Evolutionary conservation across 2,329 filamentous ascomycete genomes (phyloP).

Genomic region (Thelonectria discophora): DNA sequence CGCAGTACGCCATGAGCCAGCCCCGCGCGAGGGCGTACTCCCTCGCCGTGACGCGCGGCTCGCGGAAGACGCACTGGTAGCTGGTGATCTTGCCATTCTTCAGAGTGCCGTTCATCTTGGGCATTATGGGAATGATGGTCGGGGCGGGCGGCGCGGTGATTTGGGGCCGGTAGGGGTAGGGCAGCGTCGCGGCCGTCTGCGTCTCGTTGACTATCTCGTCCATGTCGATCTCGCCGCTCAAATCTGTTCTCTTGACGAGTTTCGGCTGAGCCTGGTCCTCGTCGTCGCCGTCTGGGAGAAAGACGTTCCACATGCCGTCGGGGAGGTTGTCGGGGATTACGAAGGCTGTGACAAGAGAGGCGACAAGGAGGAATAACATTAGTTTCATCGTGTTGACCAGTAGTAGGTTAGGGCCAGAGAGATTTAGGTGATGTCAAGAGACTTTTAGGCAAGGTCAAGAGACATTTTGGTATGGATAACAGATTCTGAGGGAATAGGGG

Average conservation of each 20-base stretch:
- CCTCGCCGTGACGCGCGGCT: neutral
- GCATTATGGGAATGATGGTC: neutral
- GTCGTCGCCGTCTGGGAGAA: conserved; percentile 2
- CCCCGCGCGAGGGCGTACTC: conserved; percentile 7
- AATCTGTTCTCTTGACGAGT: neutral
- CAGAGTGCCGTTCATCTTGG: no score
- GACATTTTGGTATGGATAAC: no score
- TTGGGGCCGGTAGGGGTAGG: neutral
- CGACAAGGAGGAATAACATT: neutral
- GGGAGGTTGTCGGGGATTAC: conserved; percentile 16
- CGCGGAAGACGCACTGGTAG: conserved; percentile 8
- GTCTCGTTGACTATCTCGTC: neutral
- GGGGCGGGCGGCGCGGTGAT: neutral
- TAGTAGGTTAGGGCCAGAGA: no score
- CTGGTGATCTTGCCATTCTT: no score
- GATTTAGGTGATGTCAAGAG: no score
- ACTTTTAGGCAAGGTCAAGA: no score
- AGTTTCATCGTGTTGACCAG: neutral
- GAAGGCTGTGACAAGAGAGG: neutral
- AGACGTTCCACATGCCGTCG: conserved; percentile 20
- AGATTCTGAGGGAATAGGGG: no score
- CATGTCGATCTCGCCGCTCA: no score
- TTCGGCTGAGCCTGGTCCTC: neutral
- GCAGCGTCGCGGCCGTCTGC: no score
- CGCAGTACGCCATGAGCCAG: conserved; percentile 17